phyloP scores from a whole-genome alignment of 805 yeast species.

The Wickerhamomyces queroliae region DNA sequence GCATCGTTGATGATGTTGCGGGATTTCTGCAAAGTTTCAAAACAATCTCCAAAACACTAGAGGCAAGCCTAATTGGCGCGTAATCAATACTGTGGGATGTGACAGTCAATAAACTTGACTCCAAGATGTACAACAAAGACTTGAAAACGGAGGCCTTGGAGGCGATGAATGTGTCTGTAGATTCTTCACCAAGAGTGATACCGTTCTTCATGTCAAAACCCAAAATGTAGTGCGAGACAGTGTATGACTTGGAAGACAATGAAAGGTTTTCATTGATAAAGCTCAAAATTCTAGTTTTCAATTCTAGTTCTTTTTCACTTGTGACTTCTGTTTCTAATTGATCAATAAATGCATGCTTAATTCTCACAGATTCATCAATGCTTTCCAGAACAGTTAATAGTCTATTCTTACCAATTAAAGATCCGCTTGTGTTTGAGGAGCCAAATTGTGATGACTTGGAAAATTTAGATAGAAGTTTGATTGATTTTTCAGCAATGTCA shows the following conservation, averaged over 20 bases:
- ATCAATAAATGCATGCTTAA: slow-evolving; percentile 64
- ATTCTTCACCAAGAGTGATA: slow-evolving; percentile 41
- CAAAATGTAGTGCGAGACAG: slow-evolving; percentile 67
- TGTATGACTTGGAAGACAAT: slow-evolving; percentile 34
- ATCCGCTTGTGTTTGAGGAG: slow-evolving; percentile 22
- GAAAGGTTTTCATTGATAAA: slow-evolving; percentile 49
- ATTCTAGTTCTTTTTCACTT: slow-evolving; percentile 31
- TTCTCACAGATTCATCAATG: slow-evolving; percentile 71
- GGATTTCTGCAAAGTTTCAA: slow-evolving; percentile 55
- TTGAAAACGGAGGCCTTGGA: slow-evolving; percentile 52
- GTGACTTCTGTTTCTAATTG: slow-evolving; percentile 50
- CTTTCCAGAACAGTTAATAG: slow-evolving; percentile 67
- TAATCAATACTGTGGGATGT: slow-evolving; percentile 37
- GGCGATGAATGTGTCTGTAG: slow-evolving; percentile 42
- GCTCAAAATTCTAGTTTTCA: slow-evolving; percentile 54
- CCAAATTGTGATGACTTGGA: slow-evolving; percentile 44
- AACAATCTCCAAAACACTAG: slow-evolving; percentile 55
- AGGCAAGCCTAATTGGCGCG: slow-evolving; percentile 52
- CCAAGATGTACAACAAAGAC: slow-evolving; percentile 45
- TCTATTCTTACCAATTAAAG: slow-evolving; percentile 47
- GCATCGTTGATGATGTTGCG: slow-evolving; percentile 43
- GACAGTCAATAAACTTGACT: slow-evolving; percentile 38
- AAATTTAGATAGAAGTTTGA: slow-evolving; percentile 47
- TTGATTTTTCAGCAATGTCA: slow-evolving; percentile 44
- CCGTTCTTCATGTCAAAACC: slow-evolving; percentile 60